A percentile compares a stretch with the other conserved stretches of the same genome.
These are phyloP conservation scores for Suillus lakei DNA, from an alignment of 768 basidiomycete genomes.

Conservation along the genomic window DNA sequence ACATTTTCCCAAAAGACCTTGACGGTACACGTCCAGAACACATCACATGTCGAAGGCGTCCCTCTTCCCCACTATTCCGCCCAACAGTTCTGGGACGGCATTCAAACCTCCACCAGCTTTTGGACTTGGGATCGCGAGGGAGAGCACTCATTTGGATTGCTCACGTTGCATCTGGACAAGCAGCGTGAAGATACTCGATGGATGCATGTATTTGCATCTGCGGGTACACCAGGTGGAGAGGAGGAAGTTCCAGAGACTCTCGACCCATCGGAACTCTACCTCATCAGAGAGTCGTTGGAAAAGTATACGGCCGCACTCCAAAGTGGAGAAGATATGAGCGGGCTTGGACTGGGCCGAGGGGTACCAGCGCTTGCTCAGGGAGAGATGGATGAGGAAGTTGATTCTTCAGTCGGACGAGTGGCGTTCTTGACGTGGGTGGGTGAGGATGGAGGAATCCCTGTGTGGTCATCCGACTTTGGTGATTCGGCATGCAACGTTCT, in stretches of 20 bases:
- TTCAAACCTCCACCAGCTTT: slow-evolving; percentile 78
- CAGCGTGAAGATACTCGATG: slow-evolving; percentile 82
- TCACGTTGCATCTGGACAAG: slow-evolving; percentile 90
- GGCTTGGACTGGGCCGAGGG: slow-evolving; percentile 66
- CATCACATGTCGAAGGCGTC: slow-evolving; percentile 33
- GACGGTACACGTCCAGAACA: slow-evolving; percentile 60
- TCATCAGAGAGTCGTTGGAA: slow-evolving; percentile 80
- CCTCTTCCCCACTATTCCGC: slow-evolving; percentile 62
- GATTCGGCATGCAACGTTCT: slow-evolving; percentile 55
- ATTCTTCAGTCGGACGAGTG: slow-evolving; percentile 69
- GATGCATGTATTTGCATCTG: slow-evolving; percentile 80
- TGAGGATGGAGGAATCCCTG: slow-evolving; percentile 49
- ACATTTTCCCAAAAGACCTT: slow-evolving; percentile 67
- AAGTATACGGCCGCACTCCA: slow-evolving; percentile 78
- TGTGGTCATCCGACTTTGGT: slow-evolving; percentile 44
- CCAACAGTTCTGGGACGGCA: slow-evolving; percentile 77
- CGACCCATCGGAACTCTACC: slow-evolving; percentile 80
- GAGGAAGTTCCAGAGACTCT: slow-evolving; percentile 86
- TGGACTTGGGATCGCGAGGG: slow-evolving; percentile 93
- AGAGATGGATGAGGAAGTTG: slow-evolving; percentile 92
- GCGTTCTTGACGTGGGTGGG: slow-evolving; percentile 72
- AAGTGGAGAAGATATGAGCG: slow-evolving; percentile 62
- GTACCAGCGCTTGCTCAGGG: slow-evolving; percentile 85
- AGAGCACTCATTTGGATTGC: slow-evolving; percentile 64
- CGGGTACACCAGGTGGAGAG: slow-evolving; percentile 47